These are phyloP conservation scores for Huntiella abstrusa DNA, from an alignment of 2,329 filamentous ascomycete species.

Conservation along the genomic window DNA sequence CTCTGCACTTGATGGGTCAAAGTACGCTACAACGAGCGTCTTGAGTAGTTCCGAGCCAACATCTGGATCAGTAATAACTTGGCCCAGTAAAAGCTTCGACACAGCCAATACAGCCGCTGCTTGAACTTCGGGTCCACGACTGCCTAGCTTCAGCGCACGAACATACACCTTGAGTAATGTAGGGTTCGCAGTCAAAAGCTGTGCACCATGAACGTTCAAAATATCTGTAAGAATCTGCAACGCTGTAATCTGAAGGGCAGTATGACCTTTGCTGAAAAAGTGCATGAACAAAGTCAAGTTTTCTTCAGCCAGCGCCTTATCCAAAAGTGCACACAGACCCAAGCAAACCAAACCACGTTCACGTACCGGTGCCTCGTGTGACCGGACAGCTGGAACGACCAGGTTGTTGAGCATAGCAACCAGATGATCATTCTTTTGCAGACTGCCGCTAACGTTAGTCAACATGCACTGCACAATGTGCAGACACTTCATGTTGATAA, in stretches of 20 bases:
- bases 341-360: conserved; percentile 80
- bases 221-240: conserved; percentile 88
- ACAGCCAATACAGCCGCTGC: conserved; percentile 64
- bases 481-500: conserved; percentile 96
- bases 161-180: conserved; percentile 71
- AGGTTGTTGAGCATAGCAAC: conserved; percentile 97
- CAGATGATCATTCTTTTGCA: conserved; percentile 80
- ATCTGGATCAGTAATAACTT: conserved; percentile 52
- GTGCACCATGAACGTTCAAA: conserved; percentile 67
- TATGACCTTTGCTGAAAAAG: conserved; percentile 85
- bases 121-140: conserved; percentile 54
- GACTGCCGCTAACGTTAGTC: conserved; percentile 70
- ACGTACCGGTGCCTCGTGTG: conserved; percentile 78
- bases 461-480: conserved; percentile 97
- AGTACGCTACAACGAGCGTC: conserved; percentile 70
- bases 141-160: conserved; percentile 56
- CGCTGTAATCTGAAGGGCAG: conserved; percentile 72
- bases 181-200: conserved; percentile 49
- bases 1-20: conserved; percentile 60
- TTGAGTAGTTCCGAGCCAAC: conserved; percentile 59
- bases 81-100: conserved; percentile 69
- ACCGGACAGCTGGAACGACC: conserved; percentile 84
- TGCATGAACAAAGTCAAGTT: conserved; percentile 88
- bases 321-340: conserved; percentile 77
- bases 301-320: conserved; percentile 77